Evolutionary conservation across 352 stramenopile species (phyloP).

Genomic region (Phytophthora pini): DNA sequence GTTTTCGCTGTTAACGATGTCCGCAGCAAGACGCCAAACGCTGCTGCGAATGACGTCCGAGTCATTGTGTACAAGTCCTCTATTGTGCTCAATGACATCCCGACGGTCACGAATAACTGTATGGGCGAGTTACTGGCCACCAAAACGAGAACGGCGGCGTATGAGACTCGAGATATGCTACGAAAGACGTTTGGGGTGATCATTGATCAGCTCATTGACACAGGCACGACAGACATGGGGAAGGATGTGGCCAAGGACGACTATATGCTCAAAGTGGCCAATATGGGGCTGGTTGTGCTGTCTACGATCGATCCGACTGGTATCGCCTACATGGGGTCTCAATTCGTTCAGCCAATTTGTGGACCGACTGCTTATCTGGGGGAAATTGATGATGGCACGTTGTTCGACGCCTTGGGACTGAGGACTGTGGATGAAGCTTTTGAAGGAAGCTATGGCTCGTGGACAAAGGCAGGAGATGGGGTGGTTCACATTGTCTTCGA

Average conservation of each 20-base stretch:
- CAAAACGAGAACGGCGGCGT: slow-evolving; percentile 12
- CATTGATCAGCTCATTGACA: slow-evolving; percentile 18
- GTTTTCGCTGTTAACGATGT: slow-evolving; percentile 22
- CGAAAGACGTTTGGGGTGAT: slow-evolving; percentile 22
- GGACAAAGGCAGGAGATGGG: slow-evolving; percentile 30
- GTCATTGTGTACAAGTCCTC: slow-evolving; percentile 11
- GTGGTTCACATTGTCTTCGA: slow-evolving; percentile 20
- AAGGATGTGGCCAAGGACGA: slow-evolving; percentile 4
- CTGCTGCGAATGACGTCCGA: slow-evolving; percentile 18
- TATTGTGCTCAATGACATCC: slow-evolving; percentile 18
- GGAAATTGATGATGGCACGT: slow-evolving; percentile 27
- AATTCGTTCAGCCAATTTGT: slow-evolving; percentile 39
- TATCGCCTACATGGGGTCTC: slow-evolving; percentile 31
- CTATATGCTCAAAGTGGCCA: slow-evolving; percentile 38
- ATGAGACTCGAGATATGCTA: slow-evolving; percentile 20
- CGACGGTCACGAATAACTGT: slow-evolving; percentile 20
- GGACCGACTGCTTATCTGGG: slow-evolving; percentile 7
- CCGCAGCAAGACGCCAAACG: slow-evolving; percentile 17
- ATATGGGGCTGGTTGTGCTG: slow-evolving; percentile 38
- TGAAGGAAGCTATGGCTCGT: slow-evolving; percentile 27
- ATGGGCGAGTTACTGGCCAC: slow-evolving; percentile 17
- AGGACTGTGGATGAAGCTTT: slow-evolving; percentile 24
- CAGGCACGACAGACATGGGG: slow-evolving; percentile 6
- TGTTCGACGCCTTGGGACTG: slow-evolving; percentile 23
- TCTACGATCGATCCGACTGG: slow-evolving; percentile 36